Percentiles rank a stretch among this genome's conserved stretches.
Evolutionary conservation across 139 green algal genomes (phyloP).

Genomic region (Chlorella sp.): DNA sequence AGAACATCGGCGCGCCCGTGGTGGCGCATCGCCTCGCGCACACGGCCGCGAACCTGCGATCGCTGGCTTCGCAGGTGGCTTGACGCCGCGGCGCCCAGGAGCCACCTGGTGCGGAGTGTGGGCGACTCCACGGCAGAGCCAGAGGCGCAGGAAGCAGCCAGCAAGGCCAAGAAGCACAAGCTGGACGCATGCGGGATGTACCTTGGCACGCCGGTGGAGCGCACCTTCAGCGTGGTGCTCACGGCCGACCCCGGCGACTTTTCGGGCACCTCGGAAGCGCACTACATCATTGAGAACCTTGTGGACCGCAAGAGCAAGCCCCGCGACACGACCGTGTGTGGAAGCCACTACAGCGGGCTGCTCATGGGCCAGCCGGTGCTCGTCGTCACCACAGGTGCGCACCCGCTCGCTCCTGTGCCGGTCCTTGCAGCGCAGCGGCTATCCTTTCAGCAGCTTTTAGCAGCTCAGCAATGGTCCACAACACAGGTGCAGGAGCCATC

Average conservation of each 20-base stretch:
- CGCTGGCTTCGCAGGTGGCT: too few relatives aligned
- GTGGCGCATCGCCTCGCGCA: too few relatives aligned
- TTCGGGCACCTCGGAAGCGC: slow-evolving; percentile 25
- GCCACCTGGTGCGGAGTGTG: too few relatives aligned
- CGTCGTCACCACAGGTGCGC: slow-evolving; percentile 32
- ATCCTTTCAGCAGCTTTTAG: too few relatives aligned
- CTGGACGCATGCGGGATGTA: slow-evolving; percentile 12
- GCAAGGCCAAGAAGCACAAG: background rate
- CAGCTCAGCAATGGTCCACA: too few relatives aligned
- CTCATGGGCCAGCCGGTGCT: slow-evolving; percentile 29
- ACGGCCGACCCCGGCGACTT: slow-evolving; percentile 28
- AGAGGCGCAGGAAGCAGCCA: too few relatives aligned
- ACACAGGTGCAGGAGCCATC: too few relatives aligned
- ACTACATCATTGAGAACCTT: slow-evolving; percentile 34
- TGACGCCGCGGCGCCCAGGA: too few relatives aligned
- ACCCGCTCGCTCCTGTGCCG: background rate
- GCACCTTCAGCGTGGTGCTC: slow-evolving; percentile 20
- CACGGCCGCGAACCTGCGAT: too few relatives aligned
- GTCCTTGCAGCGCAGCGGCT: too few relatives aligned
- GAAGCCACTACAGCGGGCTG: slow-evolving; percentile 8
- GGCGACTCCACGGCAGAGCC: too few relatives aligned
- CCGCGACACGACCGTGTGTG: slow-evolving; percentile 16
- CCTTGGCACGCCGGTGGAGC: background rate
- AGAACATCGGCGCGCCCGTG: too few relatives aligned
- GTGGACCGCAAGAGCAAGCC: slow-evolving; percentile 9